Conservation (phyloP, 2,329 filamentous ascomycete species). For the Cercospora sp. region DNA sequence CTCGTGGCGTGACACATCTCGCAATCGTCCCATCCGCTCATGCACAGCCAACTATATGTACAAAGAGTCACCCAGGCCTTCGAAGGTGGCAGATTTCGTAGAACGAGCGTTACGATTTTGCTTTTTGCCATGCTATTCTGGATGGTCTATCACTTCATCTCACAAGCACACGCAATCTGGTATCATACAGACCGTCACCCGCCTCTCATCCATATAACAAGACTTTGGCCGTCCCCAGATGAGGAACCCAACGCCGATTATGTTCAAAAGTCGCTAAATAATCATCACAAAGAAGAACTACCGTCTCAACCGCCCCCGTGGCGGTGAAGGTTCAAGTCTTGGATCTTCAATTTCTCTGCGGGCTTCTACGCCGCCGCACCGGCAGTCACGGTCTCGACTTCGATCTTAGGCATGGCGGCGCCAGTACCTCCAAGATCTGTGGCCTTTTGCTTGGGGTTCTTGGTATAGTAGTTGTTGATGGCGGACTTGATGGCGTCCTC, state of each 20-base stretch:
- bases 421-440: slow-evolving; percentile 78
- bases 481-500: slow-evolving; percentile 92
- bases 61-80: neutral
- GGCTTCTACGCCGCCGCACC: slow-evolving; percentile 14
- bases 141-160: neutral
- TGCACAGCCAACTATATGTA: neutral
- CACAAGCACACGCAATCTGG: slow-evolving; percentile 5
- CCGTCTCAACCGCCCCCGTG: neutral
- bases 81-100: neutral
- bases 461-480: slow-evolving; percentile 86
- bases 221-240: neutral
- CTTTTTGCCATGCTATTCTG: neutral
- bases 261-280: slow-evolving; percentile 14
- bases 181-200: slow-evolving; percentile 10
- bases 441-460: slow-evolving; percentile 74
- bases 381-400: slow-evolving; percentile 55
- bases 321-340: slow-evolving; percentile 1
- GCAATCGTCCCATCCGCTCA: slow-evolving; percentile 2
- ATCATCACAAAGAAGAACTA: slow-evolving; percentile 8
- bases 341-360: neutral
- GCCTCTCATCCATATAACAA: neutral
- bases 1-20: slow-evolving; percentile 13
- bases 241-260: slow-evolving; percentile 1
- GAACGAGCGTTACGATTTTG: slow-evolving; percentile 5
- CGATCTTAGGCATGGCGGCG: slow-evolving; percentile 66